These are phyloP conservation scores for Fomitopsis serialis DNA, from an alignment of 768 basidiomycete genomes.

Conservation along the genomic window DNA sequence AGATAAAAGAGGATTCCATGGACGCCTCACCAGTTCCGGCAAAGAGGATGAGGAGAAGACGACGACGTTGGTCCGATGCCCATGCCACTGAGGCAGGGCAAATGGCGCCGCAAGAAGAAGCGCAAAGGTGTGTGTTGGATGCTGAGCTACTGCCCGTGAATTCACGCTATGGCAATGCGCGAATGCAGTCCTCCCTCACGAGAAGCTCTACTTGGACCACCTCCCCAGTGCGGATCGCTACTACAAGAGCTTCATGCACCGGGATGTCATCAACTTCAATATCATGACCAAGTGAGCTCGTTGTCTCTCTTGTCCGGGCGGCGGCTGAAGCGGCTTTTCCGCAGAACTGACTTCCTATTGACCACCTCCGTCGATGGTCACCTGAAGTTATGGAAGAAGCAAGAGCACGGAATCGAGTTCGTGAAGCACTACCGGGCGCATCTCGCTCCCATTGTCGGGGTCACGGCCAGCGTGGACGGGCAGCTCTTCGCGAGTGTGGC, in stretches of 20 bases:
- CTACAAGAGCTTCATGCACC: slow-evolving; percentile 97
- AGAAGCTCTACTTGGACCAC: slow-evolving; percentile 88
- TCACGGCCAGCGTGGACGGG: slow-evolving; percentile 88
- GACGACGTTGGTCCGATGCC: slow-evolving; percentile 92
- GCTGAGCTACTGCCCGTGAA: too few species aligned
- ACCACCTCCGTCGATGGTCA: slow-evolving; percentile 95
- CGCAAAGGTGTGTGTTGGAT: slow-evolving; percentile 79
- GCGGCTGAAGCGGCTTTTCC: too few species aligned
- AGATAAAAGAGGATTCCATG: slow-evolving; percentile 9
- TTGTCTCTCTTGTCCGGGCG: neutral
- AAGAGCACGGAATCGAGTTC: slow-evolving; percentile 92
- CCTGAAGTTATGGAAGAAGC: slow-evolving; percentile 99
- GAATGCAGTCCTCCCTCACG: slow-evolving; percentile 80
- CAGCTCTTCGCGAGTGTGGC: slow-evolving; percentile 88
- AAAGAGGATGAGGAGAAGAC: slow-evolving; percentile 48
- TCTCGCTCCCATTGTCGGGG: slow-evolving; percentile 66
- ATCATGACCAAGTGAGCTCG: slow-evolving; percentile 76
- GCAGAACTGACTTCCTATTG: slow-evolving; percentile 86
- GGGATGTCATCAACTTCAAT: slow-evolving; percentile 85
- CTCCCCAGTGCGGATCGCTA: slow-evolving; percentile 91
- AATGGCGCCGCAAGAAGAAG: slow-evolving; percentile 58
- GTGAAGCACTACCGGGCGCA: slow-evolving; percentile 98
- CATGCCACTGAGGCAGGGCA: slow-evolving; percentile 45
- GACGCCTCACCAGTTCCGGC: neutral
- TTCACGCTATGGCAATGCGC: too few species aligned